phyloP scores from a whole-genome alignment of 2,329 filamentous ascomycete genomes.

The Penicillium sp. region DNA sequence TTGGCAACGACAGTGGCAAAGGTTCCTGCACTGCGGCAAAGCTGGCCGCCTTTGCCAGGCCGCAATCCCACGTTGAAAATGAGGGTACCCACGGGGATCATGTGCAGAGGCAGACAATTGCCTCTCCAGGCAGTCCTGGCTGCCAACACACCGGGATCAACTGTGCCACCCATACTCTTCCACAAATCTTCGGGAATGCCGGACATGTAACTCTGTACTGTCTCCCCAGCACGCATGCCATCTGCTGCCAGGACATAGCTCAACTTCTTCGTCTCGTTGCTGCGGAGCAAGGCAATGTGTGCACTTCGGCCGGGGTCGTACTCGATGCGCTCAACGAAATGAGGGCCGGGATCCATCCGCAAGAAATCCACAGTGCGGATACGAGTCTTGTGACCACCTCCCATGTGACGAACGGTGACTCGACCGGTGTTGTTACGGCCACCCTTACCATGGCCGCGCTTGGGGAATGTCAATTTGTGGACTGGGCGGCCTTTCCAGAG shows the following conservation, averaged over 20 bases:
- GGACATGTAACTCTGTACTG: conserved; percentile 84
- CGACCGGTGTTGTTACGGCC: conserved; percentile 84
- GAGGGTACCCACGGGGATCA: conserved; percentile 91
- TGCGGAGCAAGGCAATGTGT: conserved; percentile 83
- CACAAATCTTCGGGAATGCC: conserved; percentile 86
- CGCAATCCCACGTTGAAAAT: conserved; percentile 84
- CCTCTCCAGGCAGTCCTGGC: conserved; percentile 91
- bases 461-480: conserved; percentile 79
- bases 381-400: conserved; percentile 86
- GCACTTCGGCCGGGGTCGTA: conserved; percentile 92
- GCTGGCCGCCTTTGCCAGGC: conserved; percentile 71
- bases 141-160: conserved; percentile 94
- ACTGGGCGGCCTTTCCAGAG: conserved; percentile 90
- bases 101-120: conserved; percentile 91
- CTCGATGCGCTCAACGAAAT: conserved; percentile 89
- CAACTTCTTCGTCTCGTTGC: conserved; percentile 69
- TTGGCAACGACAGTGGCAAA: conserved; percentile 87
- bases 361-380: conserved; percentile 90
- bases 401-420: conserved; percentile 85
- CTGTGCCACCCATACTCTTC: conserved; percentile 83
- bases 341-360: conserved; percentile 73
- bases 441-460: conserved; percentile 89
- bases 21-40: conserved; percentile 92
- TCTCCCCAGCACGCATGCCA: conserved; percentile 85
- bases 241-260: conserved; percentile 95